These are phyloP conservation scores for Mrakia hoshinonis DNA, from an alignment of 768 basidiomycete genomes.

Conservation along the genomic window DNA sequence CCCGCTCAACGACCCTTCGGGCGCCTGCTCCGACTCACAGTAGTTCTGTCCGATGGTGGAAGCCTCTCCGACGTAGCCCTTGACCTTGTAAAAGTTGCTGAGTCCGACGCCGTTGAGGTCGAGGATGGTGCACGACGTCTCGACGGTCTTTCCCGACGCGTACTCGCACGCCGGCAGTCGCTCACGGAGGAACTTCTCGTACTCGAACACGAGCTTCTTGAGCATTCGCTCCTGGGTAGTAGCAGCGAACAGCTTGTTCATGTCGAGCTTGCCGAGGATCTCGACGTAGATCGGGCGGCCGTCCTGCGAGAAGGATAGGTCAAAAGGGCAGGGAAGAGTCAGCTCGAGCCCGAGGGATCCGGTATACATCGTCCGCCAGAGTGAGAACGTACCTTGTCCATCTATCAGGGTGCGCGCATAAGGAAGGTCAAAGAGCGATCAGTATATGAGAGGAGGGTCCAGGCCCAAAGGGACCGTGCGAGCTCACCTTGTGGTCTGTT, in stretches of 20 bases:
- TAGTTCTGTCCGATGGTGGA: constrained; percentile 75
- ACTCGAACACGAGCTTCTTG: constrained; percentile 79
- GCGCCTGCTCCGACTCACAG: constrained; percentile 42
- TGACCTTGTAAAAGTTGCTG: constrained; percentile 73
- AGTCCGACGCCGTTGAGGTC: constrained; percentile 63
- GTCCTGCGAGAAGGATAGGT: constrained; percentile 50
- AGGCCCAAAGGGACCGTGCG: neutral
- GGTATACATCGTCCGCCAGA: neutral
- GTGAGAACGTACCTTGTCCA: constrained; percentile 60
- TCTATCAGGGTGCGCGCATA: constrained; percentile 41
- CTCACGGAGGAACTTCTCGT: constrained; percentile 74
- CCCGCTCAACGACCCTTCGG: neutral
- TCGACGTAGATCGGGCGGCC: constrained; percentile 95
- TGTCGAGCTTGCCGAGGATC: constrained; percentile 78
- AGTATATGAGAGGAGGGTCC: neutral
- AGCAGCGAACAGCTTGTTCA: constrained; percentile 66
- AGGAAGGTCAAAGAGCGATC: neutral
- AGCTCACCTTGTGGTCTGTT: constrained; percentile 18
- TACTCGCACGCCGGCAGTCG: constrained; percentile 69
- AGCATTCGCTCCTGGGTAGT: constrained; percentile 84
- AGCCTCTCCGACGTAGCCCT: constrained; percentile 75
- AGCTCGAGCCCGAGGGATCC: neutral
- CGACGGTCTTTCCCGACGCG: constrained; percentile 69
- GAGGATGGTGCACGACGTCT: constrained; percentile 95
- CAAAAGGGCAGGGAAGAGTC: neutral